These are phyloP conservation scores for Platanthera zijinensis DNA, from an alignment of 106 monocot genomes.

Conservation along the genomic window DNA sequence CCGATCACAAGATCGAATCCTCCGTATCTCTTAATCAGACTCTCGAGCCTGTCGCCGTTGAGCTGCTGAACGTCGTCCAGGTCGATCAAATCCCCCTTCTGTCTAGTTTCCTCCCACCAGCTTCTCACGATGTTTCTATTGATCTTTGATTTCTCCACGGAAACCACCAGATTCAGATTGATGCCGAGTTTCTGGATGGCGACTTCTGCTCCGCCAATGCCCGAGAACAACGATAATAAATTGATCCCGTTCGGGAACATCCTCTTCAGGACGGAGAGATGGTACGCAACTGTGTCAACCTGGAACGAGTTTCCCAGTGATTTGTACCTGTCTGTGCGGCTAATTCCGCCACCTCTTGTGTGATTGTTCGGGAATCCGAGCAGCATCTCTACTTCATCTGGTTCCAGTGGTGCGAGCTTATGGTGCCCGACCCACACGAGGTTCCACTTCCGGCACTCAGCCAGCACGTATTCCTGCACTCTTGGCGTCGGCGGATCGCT, in stretches of 20 bases:
- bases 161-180: conserved; percentile 40
- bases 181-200: conserved; percentile 54
- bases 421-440: conserved; percentile 59
- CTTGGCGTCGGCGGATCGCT: conserved; percentile 21
- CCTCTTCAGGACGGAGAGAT: conserved; percentile 39
- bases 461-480: conserved; percentile 28
- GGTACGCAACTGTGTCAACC: conserved; percentile 56
- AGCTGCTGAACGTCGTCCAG: conserved; percentile 44
- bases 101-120: conserved; percentile 61
- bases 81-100: conserved; percentile 39
- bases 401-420: conserved; percentile 52
- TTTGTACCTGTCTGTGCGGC: conserved; percentile 43
- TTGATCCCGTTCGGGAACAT: conserved; percentile 50
- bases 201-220: conserved; percentile 67
- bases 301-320: conserved; percentile 63
- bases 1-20: conserved; percentile 8
- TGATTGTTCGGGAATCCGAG: conserved; percentile 58
- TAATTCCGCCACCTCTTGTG: conserved; percentile 47
- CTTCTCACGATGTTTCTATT: conserved; percentile 45
- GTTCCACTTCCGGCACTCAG: conserved; percentile 46
- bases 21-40: conserved; percentile 10
- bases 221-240: conserved; percentile 53
- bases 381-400: conserved; percentile 46
- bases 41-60: conserved; percentile 27
- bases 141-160: conserved; percentile 53